Percentiles rank a stretch among this genome's conserved stretches.
Conservation (phyloP, 2,329 filamentous ascomycete genomes). For the Talaromyces sp. region DNA sequence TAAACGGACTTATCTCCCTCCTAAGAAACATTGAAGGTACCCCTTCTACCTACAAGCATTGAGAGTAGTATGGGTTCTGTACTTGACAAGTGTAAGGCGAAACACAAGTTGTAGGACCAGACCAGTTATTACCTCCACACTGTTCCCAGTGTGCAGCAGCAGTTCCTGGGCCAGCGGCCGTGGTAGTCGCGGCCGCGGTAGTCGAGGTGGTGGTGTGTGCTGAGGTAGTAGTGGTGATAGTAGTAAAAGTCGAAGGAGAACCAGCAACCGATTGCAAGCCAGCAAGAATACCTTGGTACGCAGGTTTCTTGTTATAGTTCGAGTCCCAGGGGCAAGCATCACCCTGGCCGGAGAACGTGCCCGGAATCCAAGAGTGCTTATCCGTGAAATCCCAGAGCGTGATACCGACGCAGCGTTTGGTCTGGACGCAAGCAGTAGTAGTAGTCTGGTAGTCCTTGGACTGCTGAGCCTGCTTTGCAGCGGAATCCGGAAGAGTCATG, state of each 20-base stretch:
- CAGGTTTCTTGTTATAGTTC: conserved; percentile 45
- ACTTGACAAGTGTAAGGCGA: conserved; percentile 25
- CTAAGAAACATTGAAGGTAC: no score
- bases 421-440: conserved; percentile 29
- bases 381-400: conserved; percentile 43
- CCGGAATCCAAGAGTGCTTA: conserved; percentile 45
- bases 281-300: conserved; percentile 34
- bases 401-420: conserved; percentile 29
- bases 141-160: conserved; percentile 24
- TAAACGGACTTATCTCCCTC: no score
- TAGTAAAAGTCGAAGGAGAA: conserved; percentile 18
- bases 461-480: conserved; percentile 26
- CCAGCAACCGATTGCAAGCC: conserved; percentile 12
- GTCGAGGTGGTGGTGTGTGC: conserved; percentile 15
- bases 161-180: conserved; percentile 10
- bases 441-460: conserved; percentile 28
- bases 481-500: conserved; percentile 32
- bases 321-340: conserved; percentile 44
- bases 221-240: conserved; percentile 14
- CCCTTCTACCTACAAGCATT: conserved; percentile 24
- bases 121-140: conserved; percentile 28
- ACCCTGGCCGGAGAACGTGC: conserved; percentile 39
- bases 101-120: conserved; percentile 24
- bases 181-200: conserved; percentile 18
- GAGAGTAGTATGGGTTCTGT: conserved; percentile 27